Percentiles rank a stretch among this genome's conserved stretches.
These are phyloP conservation scores for Rhodotorula kratochvilovae DNA, from an alignment of 768 basidiomycete species.

Conservation along the genomic window DNA sequence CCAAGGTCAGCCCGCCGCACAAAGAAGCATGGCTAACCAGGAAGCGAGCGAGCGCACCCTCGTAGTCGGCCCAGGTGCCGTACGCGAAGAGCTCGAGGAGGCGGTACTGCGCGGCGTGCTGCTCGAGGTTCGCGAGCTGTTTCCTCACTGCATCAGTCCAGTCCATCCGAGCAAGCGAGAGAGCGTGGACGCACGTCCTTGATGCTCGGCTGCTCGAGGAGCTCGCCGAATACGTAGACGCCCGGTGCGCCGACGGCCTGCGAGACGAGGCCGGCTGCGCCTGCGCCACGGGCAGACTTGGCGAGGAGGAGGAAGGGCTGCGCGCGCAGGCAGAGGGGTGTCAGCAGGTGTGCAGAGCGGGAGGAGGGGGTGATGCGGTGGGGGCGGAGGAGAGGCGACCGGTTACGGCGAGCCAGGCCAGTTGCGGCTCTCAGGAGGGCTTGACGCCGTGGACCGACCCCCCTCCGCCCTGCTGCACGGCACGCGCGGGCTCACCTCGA, in stretches of 20 bases:
- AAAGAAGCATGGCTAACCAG: background rate
- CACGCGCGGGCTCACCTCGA: constrained; percentile 29
- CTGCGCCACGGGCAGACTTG: constrained; percentile 85
- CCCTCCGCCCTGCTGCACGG: no score
- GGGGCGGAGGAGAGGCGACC: no score
- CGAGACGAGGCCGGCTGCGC: constrained; percentile 78
- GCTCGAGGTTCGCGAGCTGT: constrained; percentile 66
- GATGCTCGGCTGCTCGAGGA: constrained; percentile 75
- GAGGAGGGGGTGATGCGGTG: background rate
- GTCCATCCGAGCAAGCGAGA: no score
- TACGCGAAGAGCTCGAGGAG: constrained; percentile 85
- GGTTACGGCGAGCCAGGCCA: no score
- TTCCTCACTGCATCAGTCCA: no score
- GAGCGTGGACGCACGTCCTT: constrained; percentile 61
- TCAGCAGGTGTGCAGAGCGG: background rate
- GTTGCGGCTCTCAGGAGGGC: no score
- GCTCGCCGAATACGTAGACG: constrained; percentile 85
- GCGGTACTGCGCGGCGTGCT: constrained; percentile 59
- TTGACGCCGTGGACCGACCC: no score
- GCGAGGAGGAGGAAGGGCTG: constrained; percentile 86
- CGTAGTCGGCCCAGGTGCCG: constrained; percentile 77
- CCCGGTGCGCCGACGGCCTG: constrained; percentile 84
- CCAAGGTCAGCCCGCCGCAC: background rate
- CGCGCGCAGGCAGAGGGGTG: background rate
- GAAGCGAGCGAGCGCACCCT: constrained; percentile 53